Percentiles rank a stretch among this genome's conserved stretches.
phyloP scores from a whole-genome alignment of 805 yeast genomes.

The Wickerhamiella brachini region DNA sequence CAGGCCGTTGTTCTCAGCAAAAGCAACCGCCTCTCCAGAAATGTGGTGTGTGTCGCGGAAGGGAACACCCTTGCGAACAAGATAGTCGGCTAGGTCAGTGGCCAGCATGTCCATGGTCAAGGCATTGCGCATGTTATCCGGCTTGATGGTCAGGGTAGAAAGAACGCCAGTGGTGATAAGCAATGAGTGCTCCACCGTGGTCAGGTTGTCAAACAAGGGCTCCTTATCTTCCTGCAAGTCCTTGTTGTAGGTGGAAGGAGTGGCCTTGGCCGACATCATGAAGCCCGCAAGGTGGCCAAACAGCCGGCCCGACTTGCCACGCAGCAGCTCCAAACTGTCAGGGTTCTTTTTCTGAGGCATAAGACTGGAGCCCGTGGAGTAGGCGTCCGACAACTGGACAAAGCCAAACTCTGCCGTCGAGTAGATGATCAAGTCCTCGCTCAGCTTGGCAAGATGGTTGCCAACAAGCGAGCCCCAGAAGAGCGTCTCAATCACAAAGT shows the following conservation, averaged over 20 bases:
- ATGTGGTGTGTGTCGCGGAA: constrained; percentile 98
- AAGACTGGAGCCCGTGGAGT: constrained; percentile 93
- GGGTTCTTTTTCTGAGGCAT: constrained; percentile 99
- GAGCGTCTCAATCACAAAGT: constrained; percentile 87
- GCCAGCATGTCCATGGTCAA: constrained; percentile 99
- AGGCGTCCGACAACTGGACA: constrained; percentile 86
- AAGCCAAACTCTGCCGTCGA: constrained; percentile 97
- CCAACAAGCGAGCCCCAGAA: constrained; percentile 92
- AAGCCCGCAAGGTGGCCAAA: constrained; percentile 93
- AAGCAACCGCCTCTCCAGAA: constrained; percentile 92
- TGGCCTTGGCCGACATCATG: constrained; percentile 91
- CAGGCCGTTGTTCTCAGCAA: constrained; percentile 64
- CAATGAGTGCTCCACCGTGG: constrained; percentile 86
- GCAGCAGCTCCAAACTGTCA: constrained; percentile 82
- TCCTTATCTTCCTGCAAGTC: constrained; percentile 99
- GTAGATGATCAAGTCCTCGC: constrained; percentile 89
- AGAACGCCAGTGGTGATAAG: constrained; percentile 93
- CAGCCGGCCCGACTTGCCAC: constrained; percentile 96
- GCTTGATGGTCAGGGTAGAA: constrained; percentile 65
- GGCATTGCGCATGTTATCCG: constrained; percentile 68
- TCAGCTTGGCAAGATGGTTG: constrained; percentile 89
- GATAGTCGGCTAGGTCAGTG: constrained; percentile 93
- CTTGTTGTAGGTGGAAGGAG: constrained; percentile 94
- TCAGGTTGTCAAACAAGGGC: constrained; percentile 84
- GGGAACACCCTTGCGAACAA: constrained; percentile 96